These are phyloP conservation scores for Geotrichum macrosporum DNA, from an alignment of 1,139 yeast genomes.

Conservation along the genomic window DNA sequence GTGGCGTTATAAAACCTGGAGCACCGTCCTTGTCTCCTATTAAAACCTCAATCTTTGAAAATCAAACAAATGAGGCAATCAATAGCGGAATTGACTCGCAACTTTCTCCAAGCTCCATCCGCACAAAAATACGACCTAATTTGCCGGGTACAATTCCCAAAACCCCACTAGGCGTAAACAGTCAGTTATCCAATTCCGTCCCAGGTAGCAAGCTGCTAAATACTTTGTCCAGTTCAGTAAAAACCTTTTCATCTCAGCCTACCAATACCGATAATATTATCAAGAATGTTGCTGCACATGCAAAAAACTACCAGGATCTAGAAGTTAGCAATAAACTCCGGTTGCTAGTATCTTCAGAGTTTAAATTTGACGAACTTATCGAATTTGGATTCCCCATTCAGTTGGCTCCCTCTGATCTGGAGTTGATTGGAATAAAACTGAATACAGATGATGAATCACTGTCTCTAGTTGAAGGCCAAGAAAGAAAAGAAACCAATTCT, in stretches of 20 bases:
- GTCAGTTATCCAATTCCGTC: neutral
- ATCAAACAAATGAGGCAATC: neutral
- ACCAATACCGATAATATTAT: neutral
- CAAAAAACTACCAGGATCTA: constrained; percentile 26
- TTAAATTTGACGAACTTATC: constrained; percentile 31
- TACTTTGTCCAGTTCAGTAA: constrained; percentile 5
- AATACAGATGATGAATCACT: neutral
- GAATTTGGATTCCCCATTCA: constrained; percentile 33
- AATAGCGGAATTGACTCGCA: neutral
- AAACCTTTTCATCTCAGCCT: neutral
- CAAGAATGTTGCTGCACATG: neutral
- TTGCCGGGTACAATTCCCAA: neutral
- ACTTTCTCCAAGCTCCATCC: neutral
- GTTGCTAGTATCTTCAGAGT: constrained; percentile 25
- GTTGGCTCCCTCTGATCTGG: constrained; percentile 20
- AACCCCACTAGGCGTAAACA: neutral
- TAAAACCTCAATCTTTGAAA: too few species aligned
- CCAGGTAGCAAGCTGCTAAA: constrained; percentile 4
- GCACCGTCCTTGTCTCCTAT: too few species aligned
- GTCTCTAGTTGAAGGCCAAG: neutral
- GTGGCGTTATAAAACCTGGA: too few species aligned
- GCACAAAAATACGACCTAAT: neutral
- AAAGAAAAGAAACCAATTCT: neutral
- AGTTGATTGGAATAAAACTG: neutral
- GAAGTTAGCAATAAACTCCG: constrained; percentile 28